These are phyloP conservation scores for Candida sojae DNA, from an alignment of 1,139 yeast species.

Conservation along the genomic window DNA sequence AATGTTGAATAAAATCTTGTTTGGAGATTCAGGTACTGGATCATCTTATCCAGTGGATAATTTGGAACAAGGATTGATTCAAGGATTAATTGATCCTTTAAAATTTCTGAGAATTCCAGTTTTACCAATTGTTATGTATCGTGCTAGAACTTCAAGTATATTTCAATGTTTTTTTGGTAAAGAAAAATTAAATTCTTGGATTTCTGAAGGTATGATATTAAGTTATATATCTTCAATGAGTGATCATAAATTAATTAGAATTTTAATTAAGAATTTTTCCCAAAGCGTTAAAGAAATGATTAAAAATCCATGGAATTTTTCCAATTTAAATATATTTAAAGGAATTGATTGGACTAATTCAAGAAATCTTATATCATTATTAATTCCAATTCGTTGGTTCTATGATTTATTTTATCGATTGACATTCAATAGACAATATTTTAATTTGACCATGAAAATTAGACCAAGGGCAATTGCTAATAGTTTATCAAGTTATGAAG, in stretches of 20 bases:
- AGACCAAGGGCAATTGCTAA: conserved; percentile 43
- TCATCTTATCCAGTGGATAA: conserved; percentile 24
- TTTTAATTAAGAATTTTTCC: conserved; percentile 17
- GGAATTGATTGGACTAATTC: conserved; percentile 34
- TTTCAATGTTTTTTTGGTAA: conserved; percentile 27
- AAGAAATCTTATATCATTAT: conserved; percentile 33
- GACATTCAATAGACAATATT: conserved; percentile 48
- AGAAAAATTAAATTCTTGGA: conserved; percentile 23
- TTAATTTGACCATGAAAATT: conserved; percentile 30
- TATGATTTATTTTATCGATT: conserved; percentile 42
- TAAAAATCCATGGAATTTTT: conserved; percentile 3
- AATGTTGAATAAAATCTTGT: conserved; percentile 20
- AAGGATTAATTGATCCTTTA: conserved; percentile 40
- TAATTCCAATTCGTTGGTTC: conserved; percentile 38
- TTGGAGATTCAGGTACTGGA: conserved; percentile 16
- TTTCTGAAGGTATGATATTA: conserved; percentile 37
- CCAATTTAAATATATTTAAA: conserved; percentile 17
- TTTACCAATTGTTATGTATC: conserved; percentile 41
- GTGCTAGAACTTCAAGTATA: conserved; percentile 41
- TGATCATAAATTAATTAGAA: conserved; percentile 30
- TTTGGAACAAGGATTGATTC: conserved; percentile 35
- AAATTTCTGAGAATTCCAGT: conserved; percentile 43
- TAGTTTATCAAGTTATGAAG: conserved; percentile 25
- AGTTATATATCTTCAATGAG: conserved; percentile 45
- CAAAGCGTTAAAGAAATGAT: background rate